Conservation (phyloP, 179 eudicot genomes). For the Silene coronaria region DNA sequence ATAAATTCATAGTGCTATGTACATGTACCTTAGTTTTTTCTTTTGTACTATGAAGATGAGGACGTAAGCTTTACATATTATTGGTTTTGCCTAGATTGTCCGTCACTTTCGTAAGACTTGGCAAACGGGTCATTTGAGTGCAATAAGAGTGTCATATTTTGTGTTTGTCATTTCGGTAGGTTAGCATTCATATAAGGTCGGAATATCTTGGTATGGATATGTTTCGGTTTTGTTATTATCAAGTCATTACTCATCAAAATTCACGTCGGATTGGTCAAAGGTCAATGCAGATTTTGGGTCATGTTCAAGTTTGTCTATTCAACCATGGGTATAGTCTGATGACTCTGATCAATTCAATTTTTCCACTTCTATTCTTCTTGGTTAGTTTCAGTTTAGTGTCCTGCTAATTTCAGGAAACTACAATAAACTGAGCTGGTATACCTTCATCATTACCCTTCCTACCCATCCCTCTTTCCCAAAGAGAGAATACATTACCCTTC, state of each 20-base stretch:
- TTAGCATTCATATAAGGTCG: no score
- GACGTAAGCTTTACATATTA: constrained; percentile 10
- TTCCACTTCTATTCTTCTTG: no score
- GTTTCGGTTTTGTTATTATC: no score
- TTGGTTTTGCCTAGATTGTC: constrained; percentile 17
- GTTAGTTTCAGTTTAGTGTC: constrained; percentile 11
- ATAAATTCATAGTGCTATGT: background rate
- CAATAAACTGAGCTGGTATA: background rate
- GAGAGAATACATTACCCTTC: background rate
- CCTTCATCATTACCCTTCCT: background rate
- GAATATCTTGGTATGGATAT: no score
- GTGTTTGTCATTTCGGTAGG: no score
- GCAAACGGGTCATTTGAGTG: background rate
- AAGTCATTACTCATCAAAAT: no score
- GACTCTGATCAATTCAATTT: no score
- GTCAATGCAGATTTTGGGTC: no score
- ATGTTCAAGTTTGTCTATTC: no score
- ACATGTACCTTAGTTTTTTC: constrained; percentile 20
- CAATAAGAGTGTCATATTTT: background rate
- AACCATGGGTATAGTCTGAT: no score
- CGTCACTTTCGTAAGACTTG: background rate
- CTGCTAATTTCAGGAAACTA: background rate
- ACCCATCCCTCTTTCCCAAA: background rate
- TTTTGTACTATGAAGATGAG: constrained; percentile 9
- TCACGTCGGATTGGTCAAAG: no score